A percentile compares a stretch with the other conserved stretches of the same genome.
Evolutionary conservation across 2,329 filamentous ascomycete species (phyloP).

Genomic region (Plenodomus biglobosus): DNA sequence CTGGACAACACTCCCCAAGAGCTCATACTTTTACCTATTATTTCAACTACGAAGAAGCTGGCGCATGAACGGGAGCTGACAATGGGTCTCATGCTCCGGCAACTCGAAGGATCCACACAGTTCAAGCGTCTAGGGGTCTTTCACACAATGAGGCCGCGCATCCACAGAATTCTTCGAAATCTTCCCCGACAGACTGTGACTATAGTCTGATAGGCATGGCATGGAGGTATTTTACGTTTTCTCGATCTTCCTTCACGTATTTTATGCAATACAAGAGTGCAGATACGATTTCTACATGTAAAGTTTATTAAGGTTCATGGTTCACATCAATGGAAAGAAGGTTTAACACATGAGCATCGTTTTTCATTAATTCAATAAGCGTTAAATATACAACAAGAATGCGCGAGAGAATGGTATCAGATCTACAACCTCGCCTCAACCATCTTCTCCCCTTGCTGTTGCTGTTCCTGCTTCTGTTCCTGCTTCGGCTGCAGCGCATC

Average conservation of each 20-base stretch:
- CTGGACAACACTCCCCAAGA: background rate
- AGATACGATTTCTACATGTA: too few species aligned
- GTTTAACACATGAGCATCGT: too few species aligned
- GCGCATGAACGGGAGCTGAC: conserved; percentile 2
- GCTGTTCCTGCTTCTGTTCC: background rate
- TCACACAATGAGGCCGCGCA: background rate
- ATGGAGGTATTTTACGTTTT: too few species aligned
- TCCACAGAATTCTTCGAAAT: conserved; percentile 4
- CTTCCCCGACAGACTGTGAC: conserved; percentile 1
- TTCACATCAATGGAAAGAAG: too few species aligned
- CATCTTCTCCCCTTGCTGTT: background rate
- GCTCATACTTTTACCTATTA: background rate
- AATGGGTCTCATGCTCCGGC: conserved; percentile 1
- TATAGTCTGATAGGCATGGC: background rate
- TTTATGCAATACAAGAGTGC: too few species aligned
- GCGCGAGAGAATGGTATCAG: background rate
- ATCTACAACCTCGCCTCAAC: conserved; percentile 15
- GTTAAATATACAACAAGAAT: background rate
- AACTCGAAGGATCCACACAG: background rate
- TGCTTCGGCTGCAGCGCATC: conserved; percentile 37
- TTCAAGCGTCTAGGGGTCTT: conserved; percentile 1
- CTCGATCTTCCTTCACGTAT: too few species aligned
- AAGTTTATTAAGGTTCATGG: too few species aligned
- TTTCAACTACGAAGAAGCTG: background rate
- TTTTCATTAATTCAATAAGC: background rate